phyloP scores from a whole-genome alignment of 2,329 filamentous ascomycete genomes.

The Xylaria sp. region DNA sequence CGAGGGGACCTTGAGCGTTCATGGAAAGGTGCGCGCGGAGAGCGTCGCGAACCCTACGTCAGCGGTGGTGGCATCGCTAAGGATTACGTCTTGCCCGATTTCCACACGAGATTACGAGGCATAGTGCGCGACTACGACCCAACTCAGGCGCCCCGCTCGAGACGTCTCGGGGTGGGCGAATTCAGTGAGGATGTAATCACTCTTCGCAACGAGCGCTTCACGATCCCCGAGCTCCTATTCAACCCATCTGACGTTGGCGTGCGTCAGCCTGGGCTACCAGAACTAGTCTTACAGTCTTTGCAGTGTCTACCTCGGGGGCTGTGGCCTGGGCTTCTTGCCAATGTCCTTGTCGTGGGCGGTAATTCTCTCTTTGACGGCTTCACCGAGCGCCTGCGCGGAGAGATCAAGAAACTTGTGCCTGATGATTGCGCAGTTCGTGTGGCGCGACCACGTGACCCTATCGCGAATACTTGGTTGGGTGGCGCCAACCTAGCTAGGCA shows the following conservation, averaged over 20 bases:
- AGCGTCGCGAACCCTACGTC: conserved; percentile 56
- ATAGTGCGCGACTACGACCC: conserved; percentile 80
- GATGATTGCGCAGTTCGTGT: conserved; percentile 81
- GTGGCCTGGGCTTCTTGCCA: conserved; percentile 83
- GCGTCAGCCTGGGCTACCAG: conserved; percentile 79
- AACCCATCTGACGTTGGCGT: conserved; percentile 84
- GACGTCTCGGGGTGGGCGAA: conserved; percentile 51
- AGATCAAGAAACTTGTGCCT: conserved; percentile 73
- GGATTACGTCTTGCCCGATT: conserved; percentile 92
- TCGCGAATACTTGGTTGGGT: conserved; percentile 84
- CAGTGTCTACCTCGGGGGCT: conserved; percentile 77
- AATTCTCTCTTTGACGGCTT: conserved; percentile 83
- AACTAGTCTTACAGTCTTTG: conserved; percentile 81
- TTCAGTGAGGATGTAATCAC: conserved; percentile 80
- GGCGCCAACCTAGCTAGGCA: conserved; percentile 79
- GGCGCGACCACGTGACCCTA: conserved; percentile 70
- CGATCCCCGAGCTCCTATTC: conserved; percentile 89
- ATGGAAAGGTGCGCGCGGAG: conserved; percentile 77
- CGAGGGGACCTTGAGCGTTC: conserved; percentile 75
- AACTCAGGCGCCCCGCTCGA: conserved; percentile 58
- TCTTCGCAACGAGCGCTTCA: conserved; percentile 89
- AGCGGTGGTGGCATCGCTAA: conserved; percentile 70
- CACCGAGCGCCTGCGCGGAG: conserved; percentile 75
- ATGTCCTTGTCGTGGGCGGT: conserved; percentile 87
- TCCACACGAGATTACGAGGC: conserved; percentile 65